Evolutionary conservation across 345 rosid species (phyloP).

Genomic region (Salix purpurea): DNA sequence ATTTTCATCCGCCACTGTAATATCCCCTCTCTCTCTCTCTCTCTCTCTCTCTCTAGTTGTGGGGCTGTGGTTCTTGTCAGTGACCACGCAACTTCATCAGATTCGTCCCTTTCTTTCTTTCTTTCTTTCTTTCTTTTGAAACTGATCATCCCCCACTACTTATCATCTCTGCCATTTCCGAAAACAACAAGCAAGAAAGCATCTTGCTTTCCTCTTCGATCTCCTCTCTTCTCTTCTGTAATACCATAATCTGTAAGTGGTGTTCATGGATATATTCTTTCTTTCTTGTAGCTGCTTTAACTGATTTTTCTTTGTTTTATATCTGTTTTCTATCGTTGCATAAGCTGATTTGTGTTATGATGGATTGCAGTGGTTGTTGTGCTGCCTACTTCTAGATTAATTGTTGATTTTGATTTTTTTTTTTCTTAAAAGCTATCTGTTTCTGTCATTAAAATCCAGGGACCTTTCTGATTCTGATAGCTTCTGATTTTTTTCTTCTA

Average conservation of each 20-base stretch:
- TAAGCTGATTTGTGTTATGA: neutral
- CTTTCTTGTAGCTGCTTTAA: neutral
- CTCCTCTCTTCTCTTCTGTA: neutral
- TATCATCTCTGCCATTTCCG: neutral
- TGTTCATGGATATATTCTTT: neutral
- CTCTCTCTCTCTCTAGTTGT: neutral
- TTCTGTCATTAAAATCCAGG: neutral
- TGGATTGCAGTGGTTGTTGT: neutral
- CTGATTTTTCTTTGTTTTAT: neutral
- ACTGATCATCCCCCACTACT: neutral
- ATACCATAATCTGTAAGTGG: no score
- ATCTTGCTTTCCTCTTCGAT: neutral
- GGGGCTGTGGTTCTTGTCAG: neutral
- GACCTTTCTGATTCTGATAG: neutral
- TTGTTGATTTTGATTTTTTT: neutral
- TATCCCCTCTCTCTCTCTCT: neutral
- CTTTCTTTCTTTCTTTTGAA: neutral
- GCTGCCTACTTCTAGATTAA: neutral
- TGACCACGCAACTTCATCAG: neutral
- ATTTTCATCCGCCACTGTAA: neutral
- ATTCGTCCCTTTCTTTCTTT: neutral
- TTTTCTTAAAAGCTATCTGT: neutral
- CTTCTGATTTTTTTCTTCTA: neutral
- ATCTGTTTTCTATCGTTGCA: neutral
- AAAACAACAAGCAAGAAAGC: neutral